Evolutionary conservation across 1,284 basidiomycete species (phyloP).

Genomic region (Rhodotorula mucilaginosa): DNA sequence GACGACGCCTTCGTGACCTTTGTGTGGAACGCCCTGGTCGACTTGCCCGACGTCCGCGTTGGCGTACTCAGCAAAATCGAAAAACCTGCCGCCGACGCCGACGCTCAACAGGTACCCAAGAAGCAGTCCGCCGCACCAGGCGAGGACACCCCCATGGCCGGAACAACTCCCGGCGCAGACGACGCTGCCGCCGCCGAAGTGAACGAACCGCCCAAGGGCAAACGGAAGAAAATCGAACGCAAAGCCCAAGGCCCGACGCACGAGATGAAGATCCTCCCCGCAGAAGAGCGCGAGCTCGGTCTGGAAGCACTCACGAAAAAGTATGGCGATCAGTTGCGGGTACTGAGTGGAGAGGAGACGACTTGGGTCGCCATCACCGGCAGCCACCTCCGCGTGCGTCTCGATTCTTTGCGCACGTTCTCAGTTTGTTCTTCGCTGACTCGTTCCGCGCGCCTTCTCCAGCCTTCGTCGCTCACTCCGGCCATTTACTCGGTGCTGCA

Average conservation of each 20-base stretch:
- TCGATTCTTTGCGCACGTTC: not conserved
- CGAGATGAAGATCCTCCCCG: slow-evolving; percentile 56
- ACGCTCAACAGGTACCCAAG: too few relatives aligned
- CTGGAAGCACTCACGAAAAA: slow-evolving; percentile 54
- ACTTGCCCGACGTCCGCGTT: slow-evolving; percentile 43
- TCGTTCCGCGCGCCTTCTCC: too few relatives aligned
- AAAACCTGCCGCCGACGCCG: not conserved
- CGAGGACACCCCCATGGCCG: slow-evolving; percentile 10
- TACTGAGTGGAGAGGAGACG: slow-evolving; percentile 69
- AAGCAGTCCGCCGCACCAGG: not conserved
- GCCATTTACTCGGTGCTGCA: slow-evolving; percentile 85
- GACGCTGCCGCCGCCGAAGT: slow-evolving; percentile 3
- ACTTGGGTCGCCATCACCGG: slow-evolving; percentile 77
- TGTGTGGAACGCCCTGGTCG: slow-evolving; percentile 71
- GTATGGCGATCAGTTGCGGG: slow-evolving; percentile 57
- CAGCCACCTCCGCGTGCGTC: slow-evolving; percentile 67
- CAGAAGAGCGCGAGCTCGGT: slow-evolving; percentile 54
- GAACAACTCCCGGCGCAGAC: not conserved
- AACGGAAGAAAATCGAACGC: slow-evolving; percentile 41
- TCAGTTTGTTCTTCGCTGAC: not conserved
- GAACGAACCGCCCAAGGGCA: slow-evolving; percentile 48
- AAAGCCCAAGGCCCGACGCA: slow-evolving; percentile 42
- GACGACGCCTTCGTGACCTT: slow-evolving; percentile 75
- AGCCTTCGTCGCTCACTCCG: slow-evolving; percentile 57
- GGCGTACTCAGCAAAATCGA: slow-evolving; percentile 16